Conservation (phyloP, 148 eudicot species). For the Fallopia convolvulus region DNA sequence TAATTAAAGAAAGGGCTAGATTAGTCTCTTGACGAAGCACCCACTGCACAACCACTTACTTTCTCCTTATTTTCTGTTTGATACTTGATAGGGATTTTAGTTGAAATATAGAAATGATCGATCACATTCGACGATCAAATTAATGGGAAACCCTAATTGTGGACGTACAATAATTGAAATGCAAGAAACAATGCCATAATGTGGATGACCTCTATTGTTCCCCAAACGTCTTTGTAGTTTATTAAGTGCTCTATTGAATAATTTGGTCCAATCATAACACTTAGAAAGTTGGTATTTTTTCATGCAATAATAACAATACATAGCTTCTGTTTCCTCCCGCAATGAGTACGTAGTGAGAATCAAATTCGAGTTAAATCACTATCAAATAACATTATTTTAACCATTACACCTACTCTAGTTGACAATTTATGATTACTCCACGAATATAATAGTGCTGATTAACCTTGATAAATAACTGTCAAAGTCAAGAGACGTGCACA, state of each 20-base stretch:
- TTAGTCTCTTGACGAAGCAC: not conserved
- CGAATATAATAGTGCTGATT: no score
- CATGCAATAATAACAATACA: not conserved
- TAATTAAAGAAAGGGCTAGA: not conserved
- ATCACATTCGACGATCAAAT: not conserved
- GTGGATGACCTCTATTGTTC: not conserved
- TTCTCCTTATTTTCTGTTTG: not conserved
- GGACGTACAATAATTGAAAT: not conserved
- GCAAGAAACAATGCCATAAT: not conserved
- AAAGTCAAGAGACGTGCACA: no score
- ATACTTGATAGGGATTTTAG: not conserved
- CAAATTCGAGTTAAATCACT: not conserved
- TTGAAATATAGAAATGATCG: not conserved
- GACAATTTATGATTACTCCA: not conserved
- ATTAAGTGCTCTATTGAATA: not conserved
- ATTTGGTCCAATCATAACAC: slow-evolving; percentile 1
- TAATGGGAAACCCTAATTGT: not conserved
- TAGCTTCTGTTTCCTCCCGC: no score
- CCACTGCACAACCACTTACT: not conserved
- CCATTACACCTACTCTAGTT: not conserved
- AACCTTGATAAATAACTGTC: not conserved
- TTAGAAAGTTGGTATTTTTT: not conserved
- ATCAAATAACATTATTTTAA: not conserved
- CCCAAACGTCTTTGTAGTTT: not conserved
- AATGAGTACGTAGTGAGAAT: not conserved